A percentile compares a stretch with the other conserved stretches of the same genome.
Conservation (phyloP, 2,329 filamentous ascomycete genomes). For the Fusarium sp. region DNA sequence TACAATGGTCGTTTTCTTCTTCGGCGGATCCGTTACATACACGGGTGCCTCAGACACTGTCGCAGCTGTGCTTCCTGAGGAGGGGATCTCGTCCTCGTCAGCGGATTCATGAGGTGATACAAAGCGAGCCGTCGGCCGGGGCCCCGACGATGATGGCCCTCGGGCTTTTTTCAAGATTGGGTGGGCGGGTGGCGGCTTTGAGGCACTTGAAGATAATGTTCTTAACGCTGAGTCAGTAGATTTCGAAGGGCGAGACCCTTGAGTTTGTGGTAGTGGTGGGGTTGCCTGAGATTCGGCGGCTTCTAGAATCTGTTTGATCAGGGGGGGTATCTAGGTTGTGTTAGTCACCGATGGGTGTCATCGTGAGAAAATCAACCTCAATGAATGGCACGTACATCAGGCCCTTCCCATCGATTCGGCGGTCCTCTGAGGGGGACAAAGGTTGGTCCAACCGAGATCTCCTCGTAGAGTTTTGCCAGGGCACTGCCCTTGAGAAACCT, state of each 20-base stretch:
- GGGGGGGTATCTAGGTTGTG: constrained; percentile 44
- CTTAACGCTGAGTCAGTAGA: constrained; percentile 38
- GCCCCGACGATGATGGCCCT: constrained; percentile 64
- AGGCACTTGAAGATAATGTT: constrained; percentile 54
- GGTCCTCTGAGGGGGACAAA: constrained; percentile 67
- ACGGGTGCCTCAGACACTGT: constrained; percentile 48
- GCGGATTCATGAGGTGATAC: constrained; percentile 64
- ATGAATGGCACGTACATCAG: constrained; percentile 55
- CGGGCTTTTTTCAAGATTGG: constrained; percentile 71
- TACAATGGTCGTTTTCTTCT: constrained; percentile 43
- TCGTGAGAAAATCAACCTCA: constrained; percentile 1
- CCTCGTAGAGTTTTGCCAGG: constrained; percentile 66
- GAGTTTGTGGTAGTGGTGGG: constrained; percentile 27
- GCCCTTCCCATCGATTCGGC: constrained; percentile 64
- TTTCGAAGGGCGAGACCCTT: constrained; percentile 34
- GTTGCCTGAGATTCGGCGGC: constrained; percentile 34
- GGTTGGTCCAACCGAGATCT: constrained; percentile 69
- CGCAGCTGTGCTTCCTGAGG: constrained; percentile 55
- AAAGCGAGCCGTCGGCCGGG: constrained; percentile 71
- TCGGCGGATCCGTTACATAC: constrained; percentile 44
- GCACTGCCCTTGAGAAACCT: constrained; percentile 63
- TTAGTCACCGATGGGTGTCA: constrained; percentile 22
- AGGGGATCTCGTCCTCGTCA: constrained; percentile 56
- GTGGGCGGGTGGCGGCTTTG: constrained; percentile 62
- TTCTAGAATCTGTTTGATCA: constrained; percentile 48